Conservation (phyloP, 768 basidiomycete species). For the Russula sp. region DNA sequence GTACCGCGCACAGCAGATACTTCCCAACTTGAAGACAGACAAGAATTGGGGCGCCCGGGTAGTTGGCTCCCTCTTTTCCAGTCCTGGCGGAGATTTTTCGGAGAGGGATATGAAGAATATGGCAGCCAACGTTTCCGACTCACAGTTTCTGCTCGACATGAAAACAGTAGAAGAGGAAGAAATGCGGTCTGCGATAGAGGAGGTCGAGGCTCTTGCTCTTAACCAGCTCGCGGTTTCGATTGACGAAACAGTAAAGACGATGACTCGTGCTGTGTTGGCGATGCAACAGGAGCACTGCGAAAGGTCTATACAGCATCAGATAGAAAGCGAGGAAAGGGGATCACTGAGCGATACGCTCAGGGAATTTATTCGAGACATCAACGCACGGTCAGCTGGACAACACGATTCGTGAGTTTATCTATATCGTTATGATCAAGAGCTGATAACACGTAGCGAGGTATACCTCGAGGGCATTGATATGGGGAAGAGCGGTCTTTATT, state of each 20-base stretch:
- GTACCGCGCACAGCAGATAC: background rate
- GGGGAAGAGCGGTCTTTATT: too few species aligned
- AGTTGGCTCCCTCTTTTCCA: background rate
- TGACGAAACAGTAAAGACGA: background rate
- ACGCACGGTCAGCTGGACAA: background rate
- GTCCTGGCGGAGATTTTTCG: background rate
- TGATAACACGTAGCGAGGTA: background rate
- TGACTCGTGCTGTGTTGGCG: background rate
- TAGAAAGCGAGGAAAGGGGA: background rate
- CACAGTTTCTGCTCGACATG: constrained; percentile 8
- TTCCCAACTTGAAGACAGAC: too few species aligned
- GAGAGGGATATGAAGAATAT: constrained; percentile 5
- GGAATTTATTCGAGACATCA: constrained; percentile 5
- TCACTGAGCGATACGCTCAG: background rate
- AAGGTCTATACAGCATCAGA: background rate
- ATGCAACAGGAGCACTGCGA: constrained; percentile 13
- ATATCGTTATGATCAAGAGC: background rate
- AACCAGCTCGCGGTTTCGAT: constrained; percentile 3
- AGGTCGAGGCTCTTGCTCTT: background rate
- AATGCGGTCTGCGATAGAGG: background rate
- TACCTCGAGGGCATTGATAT: background rate
- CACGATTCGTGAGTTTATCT: background rate
- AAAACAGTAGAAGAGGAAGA: constrained; percentile 1
- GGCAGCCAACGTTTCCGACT: background rate
- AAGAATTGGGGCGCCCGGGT: background rate